Evolutionary conservation across 805 yeast species (phyloP).

Genomic region (Candida railenensis): DNA sequence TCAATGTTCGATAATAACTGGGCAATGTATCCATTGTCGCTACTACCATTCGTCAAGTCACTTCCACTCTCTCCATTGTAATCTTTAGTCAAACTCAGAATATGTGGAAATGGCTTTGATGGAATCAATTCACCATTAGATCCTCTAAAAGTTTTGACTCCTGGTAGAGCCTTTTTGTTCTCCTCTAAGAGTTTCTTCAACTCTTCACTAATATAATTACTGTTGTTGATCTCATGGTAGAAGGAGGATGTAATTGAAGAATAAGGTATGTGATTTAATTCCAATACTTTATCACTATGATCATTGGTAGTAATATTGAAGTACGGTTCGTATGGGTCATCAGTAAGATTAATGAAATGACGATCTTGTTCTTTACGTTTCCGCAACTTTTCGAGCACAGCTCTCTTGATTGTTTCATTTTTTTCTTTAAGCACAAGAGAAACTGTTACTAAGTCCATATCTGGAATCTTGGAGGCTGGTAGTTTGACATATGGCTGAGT

Average conservation of each 20-base stretch:
- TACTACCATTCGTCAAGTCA: slow-evolving; percentile 18
- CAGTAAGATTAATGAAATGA: slow-evolving; percentile 82
- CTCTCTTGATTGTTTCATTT: slow-evolving; percentile 72
- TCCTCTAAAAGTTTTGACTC: slow-evolving; percentile 47
- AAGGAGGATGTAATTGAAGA: slow-evolving; percentile 72
- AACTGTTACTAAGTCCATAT: slow-evolving; percentile 82
- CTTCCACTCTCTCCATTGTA: slow-evolving; percentile 10
- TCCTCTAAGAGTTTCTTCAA: slow-evolving; percentile 43
- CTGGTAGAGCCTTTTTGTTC: slow-evolving; percentile 45
- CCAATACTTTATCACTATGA: slow-evolving; percentile 41
- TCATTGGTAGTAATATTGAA: slow-evolving; percentile 64
- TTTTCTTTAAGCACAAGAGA: slow-evolving; percentile 71
- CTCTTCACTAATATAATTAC: slow-evolving; percentile 48
- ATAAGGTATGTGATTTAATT: slow-evolving; percentile 69
- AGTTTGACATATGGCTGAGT: slow-evolving; percentile 81
- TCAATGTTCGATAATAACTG: slow-evolving; percentile 40
- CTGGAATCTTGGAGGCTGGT: slow-evolving; percentile 91
- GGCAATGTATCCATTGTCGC: slow-evolving; percentile 34
- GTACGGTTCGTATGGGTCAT: slow-evolving; percentile 80
- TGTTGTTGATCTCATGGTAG: slow-evolving; percentile 61
- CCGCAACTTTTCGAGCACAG: slow-evolving; percentile 81
- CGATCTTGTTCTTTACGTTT: slow-evolving; percentile 68
- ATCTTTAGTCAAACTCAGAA: slow-evolving; percentile 34
- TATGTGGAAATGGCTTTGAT: slow-evolving; percentile 47
- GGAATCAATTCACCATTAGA: slow-evolving; percentile 50